phyloP scores from a whole-genome alignment of 2,329 filamentous ascomycete genomes.

The Aspergillus sp. region DNA sequence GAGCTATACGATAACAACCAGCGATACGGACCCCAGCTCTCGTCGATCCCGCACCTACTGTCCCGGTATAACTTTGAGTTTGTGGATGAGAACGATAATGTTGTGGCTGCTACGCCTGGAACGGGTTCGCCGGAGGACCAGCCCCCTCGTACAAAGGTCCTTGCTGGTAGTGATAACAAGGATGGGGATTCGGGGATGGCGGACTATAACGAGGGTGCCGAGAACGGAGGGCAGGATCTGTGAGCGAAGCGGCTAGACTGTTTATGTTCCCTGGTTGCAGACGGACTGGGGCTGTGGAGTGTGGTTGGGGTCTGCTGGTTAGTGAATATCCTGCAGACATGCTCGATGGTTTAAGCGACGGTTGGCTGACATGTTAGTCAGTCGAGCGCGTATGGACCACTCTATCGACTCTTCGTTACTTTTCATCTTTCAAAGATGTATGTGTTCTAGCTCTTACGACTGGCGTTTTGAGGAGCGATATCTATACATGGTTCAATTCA shows the following conservation, averaged over 20 bases:
- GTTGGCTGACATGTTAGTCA: neutral
- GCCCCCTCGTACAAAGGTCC: constrained; percentile 63
- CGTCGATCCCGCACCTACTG: constrained; percentile 90
- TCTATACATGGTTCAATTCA: neutral
- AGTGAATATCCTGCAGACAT: neutral
- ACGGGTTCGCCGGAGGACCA: constrained; percentile 59
- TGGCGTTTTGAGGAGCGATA: constrained; percentile 4
- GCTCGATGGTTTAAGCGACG: neutral
- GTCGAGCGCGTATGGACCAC: neutral
- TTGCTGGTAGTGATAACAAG: constrained; percentile 51
- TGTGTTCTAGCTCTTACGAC: neutral
- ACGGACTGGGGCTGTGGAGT: neutral
- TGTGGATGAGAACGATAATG: constrained; percentile 86
- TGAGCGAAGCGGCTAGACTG: neutral
- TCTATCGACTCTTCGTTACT: neutral
- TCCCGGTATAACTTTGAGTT: constrained; percentile 98
- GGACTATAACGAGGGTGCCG: constrained; percentile 26
- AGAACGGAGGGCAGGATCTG: constrained; percentile 24
- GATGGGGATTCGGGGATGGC: constrained; percentile 39
- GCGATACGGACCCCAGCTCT: constrained; percentile 91
- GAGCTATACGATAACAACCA: constrained; percentile 98
- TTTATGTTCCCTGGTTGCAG: neutral
- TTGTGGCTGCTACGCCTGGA: constrained; percentile 81
- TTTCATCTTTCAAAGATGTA: neutral
- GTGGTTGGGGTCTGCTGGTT: neutral